These are phyloP conservation scores for Leccinum obscurum DNA, from an alignment of 768 basidiomycete species.

Conservation along the genomic window DNA sequence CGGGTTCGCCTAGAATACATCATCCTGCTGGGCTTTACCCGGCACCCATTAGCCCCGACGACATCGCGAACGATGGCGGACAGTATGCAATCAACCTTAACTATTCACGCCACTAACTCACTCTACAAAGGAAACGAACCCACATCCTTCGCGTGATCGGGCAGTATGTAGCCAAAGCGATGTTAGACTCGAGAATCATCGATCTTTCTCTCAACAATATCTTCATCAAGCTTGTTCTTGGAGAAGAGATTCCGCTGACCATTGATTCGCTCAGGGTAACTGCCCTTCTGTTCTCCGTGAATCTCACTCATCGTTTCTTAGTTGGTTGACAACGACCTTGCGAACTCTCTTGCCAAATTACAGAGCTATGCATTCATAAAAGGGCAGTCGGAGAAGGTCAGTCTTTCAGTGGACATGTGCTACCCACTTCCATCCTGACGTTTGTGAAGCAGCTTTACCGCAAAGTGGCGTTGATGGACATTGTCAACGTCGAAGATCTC, in stretches of 20 bases:
- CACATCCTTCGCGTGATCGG: conserved; percentile 90
- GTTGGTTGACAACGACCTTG: conserved; percentile 84
- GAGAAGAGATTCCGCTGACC: conserved; percentile 81
- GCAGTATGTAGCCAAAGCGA: conserved; percentile 95
- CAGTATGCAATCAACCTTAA: conserved; percentile 49
- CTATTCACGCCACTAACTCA: not conserved
- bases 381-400: conserved; percentile 56
- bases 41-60: conserved; percentile 70
- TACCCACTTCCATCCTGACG: not conserved
- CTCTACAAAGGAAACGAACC: conserved; percentile 63
- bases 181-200: conserved; percentile 96
- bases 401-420: conserved; percentile 2
- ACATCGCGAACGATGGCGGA: conserved; percentile 70
- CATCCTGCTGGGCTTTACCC: conserved; percentile 90
- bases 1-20: conserved; percentile 51
- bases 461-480: conserved; percentile 58
- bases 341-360: conserved; percentile 80
- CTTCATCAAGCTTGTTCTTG: conserved; percentile 90
- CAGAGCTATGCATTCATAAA: conserved; percentile 61
- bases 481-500: conserved; percentile 79
- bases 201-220: conserved; percentile 93
- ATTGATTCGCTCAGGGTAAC: conserved; percentile 80
- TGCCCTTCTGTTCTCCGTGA: conserved; percentile 3
- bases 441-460: conserved; percentile 43
- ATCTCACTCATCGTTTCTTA: conserved; percentile 32